These are phyloP conservation scores for Lactarius tabidus DNA, from an alignment of 768 basidiomycete genomes.

Conservation along the genomic window DNA sequence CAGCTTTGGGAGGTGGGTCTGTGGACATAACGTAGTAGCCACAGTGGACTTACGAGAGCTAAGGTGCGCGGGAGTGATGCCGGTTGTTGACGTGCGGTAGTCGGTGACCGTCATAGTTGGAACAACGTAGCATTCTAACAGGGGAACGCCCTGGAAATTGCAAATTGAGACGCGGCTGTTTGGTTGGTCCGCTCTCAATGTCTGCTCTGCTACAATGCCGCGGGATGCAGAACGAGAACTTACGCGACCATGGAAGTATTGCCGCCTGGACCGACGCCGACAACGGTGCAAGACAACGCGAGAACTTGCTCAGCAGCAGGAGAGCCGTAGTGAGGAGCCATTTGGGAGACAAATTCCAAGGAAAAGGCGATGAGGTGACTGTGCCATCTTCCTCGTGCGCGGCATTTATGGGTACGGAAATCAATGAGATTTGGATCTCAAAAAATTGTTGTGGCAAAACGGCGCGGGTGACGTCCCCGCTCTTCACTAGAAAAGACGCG, in stretches of 20 bases:
- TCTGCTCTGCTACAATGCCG: not conserved
- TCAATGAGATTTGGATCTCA: not conserved
- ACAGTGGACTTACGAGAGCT: slow-evolving; percentile 34
- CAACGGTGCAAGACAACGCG: slow-evolving; percentile 50
- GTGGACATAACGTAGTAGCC: not conserved
- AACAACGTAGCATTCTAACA: slow-evolving; percentile 62
- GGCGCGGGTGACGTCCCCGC: slow-evolving; percentile 15
- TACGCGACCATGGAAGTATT: slow-evolving; percentile 82
- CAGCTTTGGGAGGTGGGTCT: slow-evolving; percentile 34
- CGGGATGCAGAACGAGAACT: slow-evolving; percentile 30
- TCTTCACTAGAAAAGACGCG: not conserved
- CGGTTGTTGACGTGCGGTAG: slow-evolving; percentile 65
- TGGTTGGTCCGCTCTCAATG: not conserved
- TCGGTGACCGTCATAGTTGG: slow-evolving; percentile 69
- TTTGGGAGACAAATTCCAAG: slow-evolving; percentile 19
- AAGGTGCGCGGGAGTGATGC: slow-evolving; percentile 44
- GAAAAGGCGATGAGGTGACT: slow-evolving; percentile 8
- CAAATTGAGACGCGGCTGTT: slow-evolving; percentile 42
- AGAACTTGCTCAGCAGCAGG: slow-evolving; percentile 45
- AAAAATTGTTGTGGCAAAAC: not conserved
- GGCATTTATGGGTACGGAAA: not conserved
- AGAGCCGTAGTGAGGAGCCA: slow-evolving; percentile 29
- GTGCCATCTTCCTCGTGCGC: not conserved
- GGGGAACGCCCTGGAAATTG: slow-evolving; percentile 43
- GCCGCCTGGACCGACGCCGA: slow-evolving; percentile 79